These are phyloP conservation scores for Gamsiella multidivaricata DNA, from an alignment of 192 early-diverging fungal species.

Conservation along the genomic window DNA sequence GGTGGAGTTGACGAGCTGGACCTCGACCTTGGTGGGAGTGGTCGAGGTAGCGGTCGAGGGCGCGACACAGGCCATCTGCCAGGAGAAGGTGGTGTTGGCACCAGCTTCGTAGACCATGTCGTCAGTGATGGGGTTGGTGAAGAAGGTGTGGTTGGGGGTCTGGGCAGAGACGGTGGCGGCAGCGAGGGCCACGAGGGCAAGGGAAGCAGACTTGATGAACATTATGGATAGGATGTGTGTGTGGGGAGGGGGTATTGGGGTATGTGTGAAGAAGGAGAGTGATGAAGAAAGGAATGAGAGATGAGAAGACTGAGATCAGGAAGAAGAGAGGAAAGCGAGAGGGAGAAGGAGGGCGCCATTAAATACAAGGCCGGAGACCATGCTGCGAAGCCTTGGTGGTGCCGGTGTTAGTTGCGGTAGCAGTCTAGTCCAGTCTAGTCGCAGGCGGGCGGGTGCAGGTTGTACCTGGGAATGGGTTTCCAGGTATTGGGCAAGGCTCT, in stretches of 20 bases:
- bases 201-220: constrained; percentile 24
- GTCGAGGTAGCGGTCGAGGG: constrained; percentile 7
- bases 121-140: constrained; percentile 28
- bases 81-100: constrained; percentile 22
- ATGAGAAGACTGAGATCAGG: too few species aligned
- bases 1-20: constrained; percentile 39
- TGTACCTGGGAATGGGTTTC: too few species aligned
- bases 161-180: constrained; percentile 14
- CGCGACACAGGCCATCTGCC: constrained; percentile 21
- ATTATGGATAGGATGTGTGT: constrained; percentile 8
- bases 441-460: too few species aligned
- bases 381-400: too few species aligned
- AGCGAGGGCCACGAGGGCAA: constrained; percentile 21
- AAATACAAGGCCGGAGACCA: too few species aligned
- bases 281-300: too few species aligned
- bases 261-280: too few species aligned
- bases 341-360: too few species aligned
- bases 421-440: too few species aligned
- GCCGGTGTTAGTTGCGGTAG: too few species aligned
- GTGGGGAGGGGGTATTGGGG: background rate
- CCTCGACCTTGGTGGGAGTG: constrained; percentile 12
- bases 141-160: constrained; percentile 24
- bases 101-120: constrained; percentile 7
- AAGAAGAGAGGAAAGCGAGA: too few species aligned
- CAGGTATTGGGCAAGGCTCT: too few species aligned